Conservation (phyloP, 352 stramenopile species). For the Halophytophthora polymorphica region DNA sequence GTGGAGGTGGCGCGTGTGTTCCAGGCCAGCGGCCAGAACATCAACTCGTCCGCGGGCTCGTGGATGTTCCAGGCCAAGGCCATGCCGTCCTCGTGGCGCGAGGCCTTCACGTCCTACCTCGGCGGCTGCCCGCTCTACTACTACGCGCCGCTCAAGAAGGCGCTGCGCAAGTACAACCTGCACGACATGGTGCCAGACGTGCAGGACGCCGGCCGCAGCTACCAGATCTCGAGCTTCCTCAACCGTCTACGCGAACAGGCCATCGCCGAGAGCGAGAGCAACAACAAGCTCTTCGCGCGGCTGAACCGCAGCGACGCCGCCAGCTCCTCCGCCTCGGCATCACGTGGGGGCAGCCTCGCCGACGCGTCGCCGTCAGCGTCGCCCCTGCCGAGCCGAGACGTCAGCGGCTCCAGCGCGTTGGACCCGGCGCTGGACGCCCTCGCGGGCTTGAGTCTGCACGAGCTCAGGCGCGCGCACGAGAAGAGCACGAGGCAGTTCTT, state of each 20-base stretch:
- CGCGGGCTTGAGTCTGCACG: constrained; percentile 61
- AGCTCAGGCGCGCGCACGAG: constrained; percentile 46
- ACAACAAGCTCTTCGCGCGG: constrained; percentile 74
- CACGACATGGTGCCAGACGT: constrained; percentile 86
- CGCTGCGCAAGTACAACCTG: constrained; percentile 84
- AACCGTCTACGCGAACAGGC: constrained; percentile 73
- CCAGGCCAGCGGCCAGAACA: constrained; percentile 75
- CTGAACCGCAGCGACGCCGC: constrained; percentile 20
- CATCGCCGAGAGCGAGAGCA: constrained; percentile 68
- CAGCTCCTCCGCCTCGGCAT: constrained; percentile 8
- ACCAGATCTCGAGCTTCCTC: constrained; percentile 78
- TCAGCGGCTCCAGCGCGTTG: constrained; percentile 14
- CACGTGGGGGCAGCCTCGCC: constrained; percentile 16
- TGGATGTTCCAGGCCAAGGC: constrained; percentile 87
- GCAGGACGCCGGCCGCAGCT: constrained; percentile 77
- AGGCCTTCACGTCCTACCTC: constrained; percentile 80
- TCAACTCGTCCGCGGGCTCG: constrained; percentile 52
- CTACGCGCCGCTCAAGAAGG: constrained; percentile 77
- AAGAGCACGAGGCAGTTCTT: constrained; percentile 58
- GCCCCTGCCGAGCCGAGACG: constrained; percentile 25
- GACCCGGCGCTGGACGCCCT: constrained; percentile 53
- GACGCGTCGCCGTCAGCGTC: constrained; percentile 43
- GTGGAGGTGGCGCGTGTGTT: constrained; percentile 81
- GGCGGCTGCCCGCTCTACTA: constrained; percentile 79
- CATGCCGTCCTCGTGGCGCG: constrained; percentile 84